Evolutionary conservation across 768 basidiomycete genomes (phyloP).

Genomic region (Boletus sp.): DNA sequence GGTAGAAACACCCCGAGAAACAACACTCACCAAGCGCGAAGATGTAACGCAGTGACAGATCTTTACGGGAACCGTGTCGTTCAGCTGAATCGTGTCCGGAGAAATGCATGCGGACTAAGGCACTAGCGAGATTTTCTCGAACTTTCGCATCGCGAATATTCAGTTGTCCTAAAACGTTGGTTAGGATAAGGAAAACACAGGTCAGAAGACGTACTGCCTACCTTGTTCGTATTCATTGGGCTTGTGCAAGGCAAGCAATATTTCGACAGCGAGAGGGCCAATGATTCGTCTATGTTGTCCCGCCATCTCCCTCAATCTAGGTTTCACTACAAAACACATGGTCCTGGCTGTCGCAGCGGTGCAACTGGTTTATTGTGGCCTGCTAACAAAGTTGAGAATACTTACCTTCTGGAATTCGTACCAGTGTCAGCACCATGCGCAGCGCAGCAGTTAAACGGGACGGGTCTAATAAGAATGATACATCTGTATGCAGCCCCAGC

Average conservation of each 20-base stretch:
- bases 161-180: slow-evolving; percentile 4
- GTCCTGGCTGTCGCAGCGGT: background rate
- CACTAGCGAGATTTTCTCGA: slow-evolving; percentile 19
- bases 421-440: slow-evolving; percentile 18
- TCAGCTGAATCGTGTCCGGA: background rate
- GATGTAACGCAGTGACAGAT: slow-evolving; percentile 5
- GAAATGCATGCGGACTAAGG: slow-evolving; percentile 8
- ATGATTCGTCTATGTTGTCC: slow-evolving; percentile 3
- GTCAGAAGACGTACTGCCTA: background rate
- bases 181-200: background rate
- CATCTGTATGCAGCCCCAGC: background rate
- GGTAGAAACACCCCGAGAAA: background rate
- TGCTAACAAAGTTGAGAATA: background rate
- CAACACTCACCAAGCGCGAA: slow-evolving; percentile 20
- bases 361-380: no score
- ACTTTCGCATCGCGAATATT: slow-evolving; percentile 4
- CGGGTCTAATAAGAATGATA: slow-evolving; percentile 1
- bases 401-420: slow-evolving; percentile 14
- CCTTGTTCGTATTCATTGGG: background rate
- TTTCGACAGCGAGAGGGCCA: slow-evolving; percentile 23
- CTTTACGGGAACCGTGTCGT: background rate
- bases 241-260: slow-evolving; percentile 15
- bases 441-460: slow-evolving; percentile 14
- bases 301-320: slow-evolving; percentile 15
- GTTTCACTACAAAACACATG: slow-evolving; percentile 8